phyloP scores from a whole-genome alignment of 139 green algal genomes.

The Chlamydomonas applanata region DNA sequence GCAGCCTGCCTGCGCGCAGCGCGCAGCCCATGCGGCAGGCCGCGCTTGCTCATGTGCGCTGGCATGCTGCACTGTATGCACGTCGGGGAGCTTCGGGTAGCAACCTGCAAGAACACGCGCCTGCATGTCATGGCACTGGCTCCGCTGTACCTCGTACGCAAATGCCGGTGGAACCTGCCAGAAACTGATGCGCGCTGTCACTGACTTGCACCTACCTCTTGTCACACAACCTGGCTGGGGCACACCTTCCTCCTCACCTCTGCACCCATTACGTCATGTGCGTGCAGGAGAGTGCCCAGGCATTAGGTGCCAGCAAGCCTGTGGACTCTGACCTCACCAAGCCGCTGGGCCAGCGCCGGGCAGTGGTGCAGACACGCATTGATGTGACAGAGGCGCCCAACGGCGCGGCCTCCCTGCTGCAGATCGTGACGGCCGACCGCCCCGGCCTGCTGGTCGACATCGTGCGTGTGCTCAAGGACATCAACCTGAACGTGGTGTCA shows the following conservation, averaged over 20 bases:
- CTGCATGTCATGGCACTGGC: not conserved
- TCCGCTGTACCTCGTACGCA: not conserved
- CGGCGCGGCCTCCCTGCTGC: constrained; percentile 48
- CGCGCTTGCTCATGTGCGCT: too few species aligned
- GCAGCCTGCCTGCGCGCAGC: not conserved
- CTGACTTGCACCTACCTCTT: not conserved
- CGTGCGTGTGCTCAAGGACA: constrained; percentile 54
- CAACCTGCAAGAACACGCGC: too few species aligned
- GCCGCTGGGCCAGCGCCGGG: constrained; percentile 53
- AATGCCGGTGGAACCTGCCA: too few species aligned
- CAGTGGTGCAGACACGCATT: constrained; percentile 60
- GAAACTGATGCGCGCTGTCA: too few species aligned
- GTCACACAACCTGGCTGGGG: not conserved
- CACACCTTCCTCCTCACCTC: not conserved
- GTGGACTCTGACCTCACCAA: constrained; percentile 37
- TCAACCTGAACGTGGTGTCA: constrained; percentile 93
- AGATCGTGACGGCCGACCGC: constrained; percentile 55
- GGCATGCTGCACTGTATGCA: too few species aligned
- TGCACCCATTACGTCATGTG: too few species aligned
- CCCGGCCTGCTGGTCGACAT: constrained; percentile 67
- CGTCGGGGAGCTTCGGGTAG: too few species aligned
- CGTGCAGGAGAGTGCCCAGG: constrained; percentile 37
- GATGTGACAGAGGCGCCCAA: constrained; percentile 43
- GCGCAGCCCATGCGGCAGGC: too few species aligned
- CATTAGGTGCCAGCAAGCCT: constrained; percentile 15